These are phyloP conservation scores for Grosmannia clavigera DNA, from an alignment of 2,329 filamentous ascomycete species.

Conservation along the genomic window DNA sequence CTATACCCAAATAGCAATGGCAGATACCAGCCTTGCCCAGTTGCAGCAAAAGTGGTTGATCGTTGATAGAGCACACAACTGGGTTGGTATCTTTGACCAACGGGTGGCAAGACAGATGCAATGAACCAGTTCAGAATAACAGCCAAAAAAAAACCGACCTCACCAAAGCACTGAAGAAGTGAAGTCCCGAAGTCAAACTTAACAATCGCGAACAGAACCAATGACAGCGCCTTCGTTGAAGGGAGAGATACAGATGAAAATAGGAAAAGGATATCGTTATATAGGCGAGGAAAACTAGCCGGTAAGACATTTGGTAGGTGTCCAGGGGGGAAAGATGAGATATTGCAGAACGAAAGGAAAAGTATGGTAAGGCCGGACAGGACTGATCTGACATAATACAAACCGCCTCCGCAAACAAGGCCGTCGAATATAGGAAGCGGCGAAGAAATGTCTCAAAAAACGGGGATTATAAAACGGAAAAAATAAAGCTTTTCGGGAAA, in stretches of 20 bases:
- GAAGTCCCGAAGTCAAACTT: neutral
- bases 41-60: neutral
- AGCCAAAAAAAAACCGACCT: neutral
- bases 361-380: constrained; percentile 7
- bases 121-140: neutral
- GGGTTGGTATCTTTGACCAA: neutral
- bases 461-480: constrained; percentile 2
- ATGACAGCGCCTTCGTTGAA: neutral
- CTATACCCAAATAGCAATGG: neutral
- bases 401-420: constrained; percentile 3
- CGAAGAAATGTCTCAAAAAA: constrained; percentile 1
- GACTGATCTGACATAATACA: constrained; percentile 5
- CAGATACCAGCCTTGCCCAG: neutral
- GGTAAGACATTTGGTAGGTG: neutral
- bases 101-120: neutral
- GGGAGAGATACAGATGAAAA: neutral
- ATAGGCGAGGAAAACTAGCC: neutral
- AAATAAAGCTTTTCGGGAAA: neutral
- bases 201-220: neutral
- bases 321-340: neutral
- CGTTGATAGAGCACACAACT: neutral
- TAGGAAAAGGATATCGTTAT: constrained; percentile 9
- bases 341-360: constrained; percentile 1
- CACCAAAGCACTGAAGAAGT: too few relatives aligned
- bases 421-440: neutral